These are phyloP conservation scores for Wickerhamomyces canadensis DNA, from an alignment of 805 yeast species.

Conservation along the genomic window DNA sequence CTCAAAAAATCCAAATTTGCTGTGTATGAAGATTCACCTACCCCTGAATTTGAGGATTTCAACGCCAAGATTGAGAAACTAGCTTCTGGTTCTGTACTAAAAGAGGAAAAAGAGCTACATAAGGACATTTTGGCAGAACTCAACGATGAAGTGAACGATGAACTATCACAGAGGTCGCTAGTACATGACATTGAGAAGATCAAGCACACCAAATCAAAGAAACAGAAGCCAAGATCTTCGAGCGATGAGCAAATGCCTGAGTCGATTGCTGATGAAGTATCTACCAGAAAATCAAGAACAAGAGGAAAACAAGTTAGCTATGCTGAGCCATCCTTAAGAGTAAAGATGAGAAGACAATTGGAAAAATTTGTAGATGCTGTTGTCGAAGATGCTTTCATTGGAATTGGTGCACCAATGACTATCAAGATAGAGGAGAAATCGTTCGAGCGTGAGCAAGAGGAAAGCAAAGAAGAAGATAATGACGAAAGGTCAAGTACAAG, in stretches of 20 bases:
- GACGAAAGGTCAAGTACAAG: neutral
- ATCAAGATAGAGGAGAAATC: conserved; percentile 1
- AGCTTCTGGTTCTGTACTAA: conserved; percentile 12
- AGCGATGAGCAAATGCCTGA: conserved; percentile 37
- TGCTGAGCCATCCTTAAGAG: conserved; percentile 59
- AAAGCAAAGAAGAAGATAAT: neutral
- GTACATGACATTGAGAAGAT: conserved; percentile 17
- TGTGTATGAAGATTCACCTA: conserved; percentile 21
- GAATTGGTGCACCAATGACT: conserved; percentile 2
- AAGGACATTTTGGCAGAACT: neutral
- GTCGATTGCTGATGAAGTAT: conserved; percentile 16
- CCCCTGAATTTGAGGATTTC: conserved; percentile 2
- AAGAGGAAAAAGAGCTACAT: too few species aligned
- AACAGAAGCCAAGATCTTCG: conserved; percentile 23
- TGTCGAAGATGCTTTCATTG: conserved; percentile 18
- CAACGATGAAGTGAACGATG: conserved; percentile 7
- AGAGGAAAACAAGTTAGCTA: conserved; percentile 58
- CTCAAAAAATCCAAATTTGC: conserved; percentile 9
- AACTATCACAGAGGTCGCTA: conserved; percentile 19
- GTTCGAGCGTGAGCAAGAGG: neutral
- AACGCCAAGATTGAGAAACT: conserved; percentile 14
- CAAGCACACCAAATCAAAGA: conserved; percentile 26
- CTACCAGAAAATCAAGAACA: conserved; percentile 39
- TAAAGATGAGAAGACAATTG: conserved; percentile 64
- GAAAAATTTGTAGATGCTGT: conserved; percentile 60